Evolutionary conservation across 2,329 filamentous ascomycete species (phyloP), one percentile per base, ranked within the genome.

Genomic region (Trichophyton benhamiae): DNA sequence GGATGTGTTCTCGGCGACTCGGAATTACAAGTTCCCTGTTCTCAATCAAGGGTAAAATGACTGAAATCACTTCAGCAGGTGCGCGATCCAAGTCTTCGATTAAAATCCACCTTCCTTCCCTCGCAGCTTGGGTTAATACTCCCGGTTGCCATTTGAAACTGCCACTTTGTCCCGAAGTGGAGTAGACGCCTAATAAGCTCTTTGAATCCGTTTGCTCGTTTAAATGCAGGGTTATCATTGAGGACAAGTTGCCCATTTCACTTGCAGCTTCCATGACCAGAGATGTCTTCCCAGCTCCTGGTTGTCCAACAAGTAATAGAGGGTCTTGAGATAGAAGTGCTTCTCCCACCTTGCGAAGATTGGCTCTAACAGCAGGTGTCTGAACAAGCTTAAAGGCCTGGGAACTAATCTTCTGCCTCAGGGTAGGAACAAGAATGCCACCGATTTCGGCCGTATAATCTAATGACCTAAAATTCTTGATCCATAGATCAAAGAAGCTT

Each of bases 191-290:
- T 65, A 99, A 84, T 46, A 99, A 83, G 77, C 95, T 88, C 74
- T 99, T 99, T 0, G 92, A 91, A 74, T 99, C 94, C 1, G 91
- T 97, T 74, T 99, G 95, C 74, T 97, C 94, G 71, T 99, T 99
- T 38, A 99, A 79, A 74, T 99, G 92, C 33, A 99, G 80, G 2
- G 92, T 97, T 59, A 99, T 87, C 85, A 99, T 91, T 63, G 83
- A 84, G 4, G 86, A 82, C 22, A 88, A 83, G 74, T 89, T 89
- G 64, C 88, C 88, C 61, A 97, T 82, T 66, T 87, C 83, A 68
- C 83, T 83, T 25, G 92, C 91, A 63, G 92, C 82, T 71, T 96
- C 87, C 65, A 89, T 87, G 13, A 95, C 83, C 20, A 95, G 75
- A 0, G 89, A 85, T 0, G 94, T 96, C 77, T 99, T 99, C 58